A percentile compares a stretch with the other conserved stretches of the same genome.
These are phyloP conservation scores for Sarocladium kiliense DNA, from an alignment of 2,329 filamentous ascomycete genomes.

Conservation along the genomic window DNA sequence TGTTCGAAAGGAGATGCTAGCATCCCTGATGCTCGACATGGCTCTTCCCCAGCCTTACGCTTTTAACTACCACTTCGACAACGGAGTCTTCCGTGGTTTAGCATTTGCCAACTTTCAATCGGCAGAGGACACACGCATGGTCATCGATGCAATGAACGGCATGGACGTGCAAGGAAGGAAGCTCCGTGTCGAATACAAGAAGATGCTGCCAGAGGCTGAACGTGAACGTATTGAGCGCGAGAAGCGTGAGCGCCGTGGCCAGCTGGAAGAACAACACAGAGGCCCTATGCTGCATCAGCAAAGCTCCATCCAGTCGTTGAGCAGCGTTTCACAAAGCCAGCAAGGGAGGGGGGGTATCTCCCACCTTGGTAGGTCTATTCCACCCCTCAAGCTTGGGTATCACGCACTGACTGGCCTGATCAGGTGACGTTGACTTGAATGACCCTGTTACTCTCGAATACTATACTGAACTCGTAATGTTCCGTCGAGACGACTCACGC, in stretches of 20 bases:
- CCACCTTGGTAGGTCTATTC: not conserved
- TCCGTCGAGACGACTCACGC: constrained; percentile 72
- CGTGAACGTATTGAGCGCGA: constrained; percentile 94
- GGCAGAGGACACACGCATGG: constrained; percentile 83
- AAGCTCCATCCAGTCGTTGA: constrained; percentile 77
- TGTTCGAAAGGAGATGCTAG: constrained; percentile 92
- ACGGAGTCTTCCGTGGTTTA: constrained; percentile 90
- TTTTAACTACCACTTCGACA: constrained; percentile 99
- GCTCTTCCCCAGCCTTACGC: constrained; percentile 92
- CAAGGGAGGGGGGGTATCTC: constrained; percentile 27
- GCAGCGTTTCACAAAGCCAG: constrained; percentile 61
- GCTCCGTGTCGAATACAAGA: constrained; percentile 96
- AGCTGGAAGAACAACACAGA: constrained; percentile 94
- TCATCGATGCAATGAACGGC: constrained; percentile 92
- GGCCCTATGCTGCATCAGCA: constrained; percentile 74
- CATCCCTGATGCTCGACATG: constrained; percentile 90
- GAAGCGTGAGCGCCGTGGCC: constrained; percentile 91
- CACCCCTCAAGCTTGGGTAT: not conserved
- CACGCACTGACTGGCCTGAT: not conserved
- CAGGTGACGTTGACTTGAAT: constrained; percentile 78
- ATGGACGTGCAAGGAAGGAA: constrained; percentile 94
- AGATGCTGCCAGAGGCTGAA: constrained; percentile 94
- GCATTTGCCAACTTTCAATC: constrained; percentile 99
- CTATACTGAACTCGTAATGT: constrained; percentile 85
- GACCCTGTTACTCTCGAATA: constrained; percentile 81